A percentile compares a stretch with the other conserved stretches of the same genome.
These are phyloP conservation scores for Luffa aegyptiaca DNA, from an alignment of 306 rosid species.

Conservation along the genomic window DNA sequence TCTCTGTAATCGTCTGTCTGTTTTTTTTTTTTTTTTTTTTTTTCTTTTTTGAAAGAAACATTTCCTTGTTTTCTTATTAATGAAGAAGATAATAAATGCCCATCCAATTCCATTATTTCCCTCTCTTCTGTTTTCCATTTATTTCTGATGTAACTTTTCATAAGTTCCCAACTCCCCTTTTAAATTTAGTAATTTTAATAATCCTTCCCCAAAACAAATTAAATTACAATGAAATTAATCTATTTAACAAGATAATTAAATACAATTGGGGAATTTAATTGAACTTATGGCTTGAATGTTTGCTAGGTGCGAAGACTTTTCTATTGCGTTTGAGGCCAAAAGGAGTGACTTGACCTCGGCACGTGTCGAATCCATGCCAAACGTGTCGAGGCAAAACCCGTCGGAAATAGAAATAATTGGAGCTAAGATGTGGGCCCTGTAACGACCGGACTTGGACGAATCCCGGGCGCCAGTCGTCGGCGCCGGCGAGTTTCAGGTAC, in stretches of 20 bases:
- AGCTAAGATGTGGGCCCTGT: constrained; percentile 37
- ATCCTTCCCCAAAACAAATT: background rate
- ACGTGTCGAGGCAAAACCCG: constrained; percentile 51
- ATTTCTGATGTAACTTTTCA: background rate
- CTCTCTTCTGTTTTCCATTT: background rate
- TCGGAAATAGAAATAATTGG: constrained; percentile 48
- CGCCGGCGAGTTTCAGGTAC: constrained; percentile 51
- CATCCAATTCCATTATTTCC: background rate
- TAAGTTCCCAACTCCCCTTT: background rate
- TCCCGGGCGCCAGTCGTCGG: constrained; percentile 80
- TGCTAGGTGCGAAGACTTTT: constrained; percentile 14
- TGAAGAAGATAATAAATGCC: background rate
- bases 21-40: background rate
- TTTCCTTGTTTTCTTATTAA: background rate
- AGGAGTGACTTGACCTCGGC: constrained; percentile 56
- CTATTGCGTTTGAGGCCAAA: constrained; percentile 54
- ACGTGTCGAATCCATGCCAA: constrained; percentile 70
- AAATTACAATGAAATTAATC: background rate
- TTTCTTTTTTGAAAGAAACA: background rate
- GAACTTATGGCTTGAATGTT: background rate
- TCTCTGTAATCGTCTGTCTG: background rate
- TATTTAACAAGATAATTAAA: background rate
- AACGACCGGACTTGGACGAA: constrained; percentile 40
- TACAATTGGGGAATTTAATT: background rate
- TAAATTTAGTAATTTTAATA: background rate